Conservation (phyloP, 2,329 filamentous ascomycete species). For the Lasiodiplodia theobromae region DNA sequence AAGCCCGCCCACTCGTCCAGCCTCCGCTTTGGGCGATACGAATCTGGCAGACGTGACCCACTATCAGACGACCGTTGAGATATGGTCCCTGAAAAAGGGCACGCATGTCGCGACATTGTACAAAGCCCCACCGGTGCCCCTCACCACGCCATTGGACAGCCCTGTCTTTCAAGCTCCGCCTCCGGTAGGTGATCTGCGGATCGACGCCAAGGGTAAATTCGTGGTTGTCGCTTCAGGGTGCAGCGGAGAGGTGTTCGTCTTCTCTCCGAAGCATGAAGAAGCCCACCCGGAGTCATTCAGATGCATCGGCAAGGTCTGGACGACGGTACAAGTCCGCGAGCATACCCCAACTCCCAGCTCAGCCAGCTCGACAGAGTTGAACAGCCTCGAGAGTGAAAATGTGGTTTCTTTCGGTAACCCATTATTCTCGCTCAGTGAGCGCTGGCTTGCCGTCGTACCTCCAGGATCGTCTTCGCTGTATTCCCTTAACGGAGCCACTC, state of each 20-base stretch:
- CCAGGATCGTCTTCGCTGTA: slow-evolving; percentile 74
- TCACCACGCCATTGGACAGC: slow-evolving; percentile 65
- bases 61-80: slow-evolving; percentile 87
- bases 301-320: slow-evolving; percentile 93
- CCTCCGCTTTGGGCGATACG: slow-evolving; percentile 40
- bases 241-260: slow-evolving; percentile 90
- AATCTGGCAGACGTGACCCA: slow-evolving; percentile 56
- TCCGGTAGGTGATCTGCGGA: slow-evolving; percentile 74
- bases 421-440: slow-evolving; percentile 72
- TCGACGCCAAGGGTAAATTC: slow-evolving; percentile 75
- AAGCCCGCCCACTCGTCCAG: slow-evolving; percentile 46
- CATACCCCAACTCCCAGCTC: slow-evolving; percentile 42
- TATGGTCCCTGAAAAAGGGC: slow-evolving; percentile 84
- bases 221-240: slow-evolving; percentile 78
- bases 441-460: slow-evolving; percentile 81
- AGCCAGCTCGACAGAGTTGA: slow-evolving; percentile 45
- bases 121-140: slow-evolving; percentile 68
- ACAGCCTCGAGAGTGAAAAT: slow-evolving; percentile 42
- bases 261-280: slow-evolving; percentile 41
- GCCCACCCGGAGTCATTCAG: slow-evolving; percentile 51
- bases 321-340: slow-evolving; percentile 70
- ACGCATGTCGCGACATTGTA: slow-evolving; percentile 76
- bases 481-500: slow-evolving; percentile 70
- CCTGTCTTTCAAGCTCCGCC: slow-evolving; percentile 72
- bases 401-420: slow-evolving; percentile 62